These are phyloP conservation scores for Suillus occidentalis DNA, from an alignment of 768 basidiomycete species.

Conservation along the genomic window DNA sequence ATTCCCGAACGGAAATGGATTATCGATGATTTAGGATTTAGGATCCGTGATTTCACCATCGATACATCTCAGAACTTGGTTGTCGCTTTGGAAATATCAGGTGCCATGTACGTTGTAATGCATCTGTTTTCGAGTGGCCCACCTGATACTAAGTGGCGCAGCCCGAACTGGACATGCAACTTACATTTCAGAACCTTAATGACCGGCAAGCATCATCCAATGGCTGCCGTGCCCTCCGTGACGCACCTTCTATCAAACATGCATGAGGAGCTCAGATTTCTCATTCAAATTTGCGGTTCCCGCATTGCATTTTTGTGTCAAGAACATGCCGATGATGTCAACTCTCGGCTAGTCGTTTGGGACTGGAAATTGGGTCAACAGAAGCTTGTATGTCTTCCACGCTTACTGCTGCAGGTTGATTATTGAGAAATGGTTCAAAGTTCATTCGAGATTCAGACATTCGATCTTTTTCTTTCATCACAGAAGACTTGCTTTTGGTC, in stretches of 20 bases:
- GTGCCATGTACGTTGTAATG: conserved; percentile 18
- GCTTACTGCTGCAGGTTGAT: neutral
- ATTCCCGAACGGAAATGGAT: conserved; percentile 30
- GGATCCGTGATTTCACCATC: conserved; percentile 36
- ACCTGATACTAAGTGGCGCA: conserved; percentile 12
- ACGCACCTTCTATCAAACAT: conserved; percentile 8
- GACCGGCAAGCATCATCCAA: conserved; percentile 30
- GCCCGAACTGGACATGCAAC: conserved; percentile 19
- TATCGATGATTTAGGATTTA: conserved; percentile 23
- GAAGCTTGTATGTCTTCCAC: conserved; percentile 26
- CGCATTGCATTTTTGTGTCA: conserved; percentile 30
- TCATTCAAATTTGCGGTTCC: conserved; percentile 34
- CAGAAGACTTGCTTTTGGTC: conserved; percentile 29
- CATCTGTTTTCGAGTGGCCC: neutral
- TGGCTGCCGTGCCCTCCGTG: conserved; percentile 16
- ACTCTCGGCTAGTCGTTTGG: conserved; percentile 30
- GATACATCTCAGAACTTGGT: conserved; percentile 39
- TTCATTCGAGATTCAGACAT: conserved; percentile 20
- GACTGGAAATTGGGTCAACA: conserved; percentile 33
- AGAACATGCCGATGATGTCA: conserved; percentile 11
- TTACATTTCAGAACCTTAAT: conserved; percentile 31
- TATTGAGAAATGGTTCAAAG: conserved; percentile 14
- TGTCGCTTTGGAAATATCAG: conserved; percentile 27
- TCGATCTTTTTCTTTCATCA: conserved; percentile 35
- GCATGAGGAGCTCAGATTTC: conserved; percentile 16